These are phyloP conservation scores for rapeseed (Brassica napus) DNA, from an alignment of 345 rosid species.

Conservation along the genomic window DNA sequence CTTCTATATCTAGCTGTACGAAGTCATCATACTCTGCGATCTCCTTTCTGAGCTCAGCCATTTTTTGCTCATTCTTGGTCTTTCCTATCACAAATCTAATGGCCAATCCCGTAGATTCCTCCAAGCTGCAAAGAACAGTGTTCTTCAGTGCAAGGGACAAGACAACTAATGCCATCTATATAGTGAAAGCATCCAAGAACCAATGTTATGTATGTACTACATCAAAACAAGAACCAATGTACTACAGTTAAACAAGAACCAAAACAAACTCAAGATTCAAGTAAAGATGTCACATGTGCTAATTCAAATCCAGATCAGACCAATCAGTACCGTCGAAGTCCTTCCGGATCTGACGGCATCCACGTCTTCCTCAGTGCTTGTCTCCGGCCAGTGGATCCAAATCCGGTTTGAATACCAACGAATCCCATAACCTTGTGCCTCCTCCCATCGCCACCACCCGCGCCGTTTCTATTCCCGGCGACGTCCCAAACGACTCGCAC, in stretches of 20 bases:
- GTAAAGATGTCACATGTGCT: conserved; percentile 10
- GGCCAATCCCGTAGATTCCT: conserved; percentile 82
- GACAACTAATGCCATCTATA: too few relatives aligned
- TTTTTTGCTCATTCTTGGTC: conserved; percentile 57
- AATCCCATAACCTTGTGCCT: conserved; percentile 84
- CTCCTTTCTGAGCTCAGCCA: conserved; percentile 69
- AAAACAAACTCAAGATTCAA: not conserved
- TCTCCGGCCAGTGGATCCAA: conserved; percentile 63
- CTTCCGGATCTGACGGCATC: conserved; percentile 85
- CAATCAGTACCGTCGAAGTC: conserved; percentile 64
- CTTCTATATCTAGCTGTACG: conserved; percentile 76
- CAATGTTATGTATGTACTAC: too few relatives aligned
- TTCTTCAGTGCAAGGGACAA: not conserved
- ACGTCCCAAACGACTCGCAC: conserved; percentile 67
- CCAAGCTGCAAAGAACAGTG: conserved; percentile 54
- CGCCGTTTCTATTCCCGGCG: conserved; percentile 23
- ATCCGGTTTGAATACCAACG: conserved; percentile 90
- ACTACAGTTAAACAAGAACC: too few relatives aligned
- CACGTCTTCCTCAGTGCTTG: conserved; percentile 77
- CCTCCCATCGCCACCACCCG: conserved; percentile 26
- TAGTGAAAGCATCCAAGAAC: not conserved
- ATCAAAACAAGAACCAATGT: too few relatives aligned
- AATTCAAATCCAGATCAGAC: conserved; percentile 22
- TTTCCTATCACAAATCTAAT: conserved; percentile 79
- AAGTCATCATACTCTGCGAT: conserved; percentile 79